Evolutionary conservation across 2,329 filamentous ascomycete species (phyloP), one percentile per base, ranked within the genome.

Genomic region (Cercospora sojina): DNA sequence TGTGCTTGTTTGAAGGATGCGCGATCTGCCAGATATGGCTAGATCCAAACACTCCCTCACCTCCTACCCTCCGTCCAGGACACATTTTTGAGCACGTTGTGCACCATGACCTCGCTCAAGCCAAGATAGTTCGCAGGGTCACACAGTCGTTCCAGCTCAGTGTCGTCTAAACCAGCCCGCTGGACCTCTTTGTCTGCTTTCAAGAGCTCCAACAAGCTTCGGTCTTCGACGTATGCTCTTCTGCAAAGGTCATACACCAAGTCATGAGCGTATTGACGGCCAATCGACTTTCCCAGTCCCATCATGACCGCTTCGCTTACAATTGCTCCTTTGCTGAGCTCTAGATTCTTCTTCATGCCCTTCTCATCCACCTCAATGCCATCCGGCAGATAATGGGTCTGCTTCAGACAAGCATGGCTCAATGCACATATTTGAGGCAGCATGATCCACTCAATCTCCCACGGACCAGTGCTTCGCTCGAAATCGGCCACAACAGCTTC

Each of bases 271-370:
- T 74, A 74, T 57, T 76, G 78, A 29, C 70, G 74, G 3, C 77
- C 78, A 13, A 78, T 74, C 9, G 70, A 75, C 60, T 76, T 77
- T 5, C 72, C 74, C 57, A 79, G 73, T 32, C 77, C 76, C 62
- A 78, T 80, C 74, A 79, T 79, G 64, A 79, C 79, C 53, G 77
- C 79, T 65, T 78, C 78, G 8, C 72, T 74, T 57, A 75, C 79
- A 56, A 74, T 74, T 12, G 72, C 78, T 6, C 74, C 79, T 53
- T 76, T 76, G 3, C 74, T 75, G 8, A 76, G 71, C 13, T 75
- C 77, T 10, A 77, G 57, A 64, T 73, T 73, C 62, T 64, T 69
- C 62, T 35, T 57, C 74, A 76, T 75, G 3, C 67, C 71, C 12
- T 70, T 70, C 25, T 69, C 68, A 51, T 73, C 64, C 2, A 75